Conservation (phyloP, 179 eudicot species). For the Silene noctiflora region DNA sequence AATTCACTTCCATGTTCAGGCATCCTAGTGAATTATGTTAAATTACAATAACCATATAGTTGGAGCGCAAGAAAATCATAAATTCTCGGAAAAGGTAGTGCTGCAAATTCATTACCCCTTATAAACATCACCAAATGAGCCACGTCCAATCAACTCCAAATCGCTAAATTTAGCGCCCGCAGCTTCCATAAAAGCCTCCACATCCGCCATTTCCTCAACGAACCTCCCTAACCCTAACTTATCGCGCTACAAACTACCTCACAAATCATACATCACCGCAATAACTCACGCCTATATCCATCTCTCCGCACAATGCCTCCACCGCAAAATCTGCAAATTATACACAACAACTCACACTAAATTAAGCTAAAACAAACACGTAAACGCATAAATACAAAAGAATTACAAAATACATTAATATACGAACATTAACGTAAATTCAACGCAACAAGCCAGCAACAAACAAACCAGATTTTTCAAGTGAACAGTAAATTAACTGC, state of each 20-base stretch:
- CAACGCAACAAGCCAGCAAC: conserved; percentile 26
- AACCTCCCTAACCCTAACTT: conserved; percentile 10
- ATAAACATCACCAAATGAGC: conserved; percentile 93
- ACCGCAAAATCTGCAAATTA: conserved; percentile 28
- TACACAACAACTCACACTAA: neutral
- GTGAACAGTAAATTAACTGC: neutral
- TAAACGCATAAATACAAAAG: conserved; percentile 15
- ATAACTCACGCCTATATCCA: conserved; percentile 30
- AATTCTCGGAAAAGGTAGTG: neutral
- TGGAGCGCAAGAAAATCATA: neutral
- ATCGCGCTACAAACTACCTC: conserved; percentile 4
- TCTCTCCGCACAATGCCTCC: conserved; percentile 19
- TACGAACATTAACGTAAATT: conserved; percentile 22
- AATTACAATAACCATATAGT: neutral
- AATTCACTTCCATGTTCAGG: neutral
- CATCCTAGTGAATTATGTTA: neutral
- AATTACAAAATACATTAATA: conserved; percentile 15
- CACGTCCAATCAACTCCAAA: conserved; percentile 93
- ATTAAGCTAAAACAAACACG: conserved; percentile 14
- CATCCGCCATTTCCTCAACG: conserved; percentile 52
- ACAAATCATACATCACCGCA: conserved; percentile 31
- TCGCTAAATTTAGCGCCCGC: conserved; percentile 69
- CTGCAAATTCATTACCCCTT: conserved; percentile 55
- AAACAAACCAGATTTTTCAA: neutral
- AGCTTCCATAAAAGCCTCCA: conserved; percentile 62